Conservation (phyloP, 768 basidiomycete species). For the Podaxis sp. region DNA sequence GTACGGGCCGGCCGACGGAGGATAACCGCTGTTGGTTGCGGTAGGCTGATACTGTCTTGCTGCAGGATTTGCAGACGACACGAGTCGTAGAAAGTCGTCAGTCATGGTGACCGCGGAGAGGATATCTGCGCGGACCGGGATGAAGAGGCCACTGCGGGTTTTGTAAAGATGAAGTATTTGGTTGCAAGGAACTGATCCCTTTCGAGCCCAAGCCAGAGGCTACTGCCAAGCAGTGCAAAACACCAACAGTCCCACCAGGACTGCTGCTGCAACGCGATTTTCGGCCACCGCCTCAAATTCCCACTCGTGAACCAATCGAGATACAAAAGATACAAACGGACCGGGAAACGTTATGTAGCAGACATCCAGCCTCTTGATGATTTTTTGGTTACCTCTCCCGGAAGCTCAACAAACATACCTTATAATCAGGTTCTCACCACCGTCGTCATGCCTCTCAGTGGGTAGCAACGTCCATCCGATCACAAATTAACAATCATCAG, state of each 20-base stretch:
- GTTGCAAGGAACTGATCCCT: neutral
- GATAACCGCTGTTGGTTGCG: constrained; percentile 40
- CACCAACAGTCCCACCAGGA: neutral
- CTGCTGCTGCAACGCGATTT: neutral
- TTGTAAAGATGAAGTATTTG: constrained; percentile 1
- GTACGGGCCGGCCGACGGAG: constrained; percentile 43
- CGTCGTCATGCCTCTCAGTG: neutral
- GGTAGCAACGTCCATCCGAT: neutral
- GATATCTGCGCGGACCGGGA: constrained; percentile 5
- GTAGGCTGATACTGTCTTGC: constrained; percentile 46
- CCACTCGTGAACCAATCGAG: neutral
- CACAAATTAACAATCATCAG: neutral
- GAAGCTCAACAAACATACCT: neutral
- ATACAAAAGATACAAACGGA: neutral
- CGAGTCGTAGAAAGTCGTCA: constrained; percentile 72
- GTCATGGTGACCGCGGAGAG: constrained; percentile 35
- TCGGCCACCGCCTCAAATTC: neutral
- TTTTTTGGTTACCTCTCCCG: no score
- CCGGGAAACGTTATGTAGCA: neutral
- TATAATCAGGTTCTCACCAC: neutral
- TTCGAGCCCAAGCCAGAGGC: neutral
- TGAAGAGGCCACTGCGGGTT: constrained; percentile 3
- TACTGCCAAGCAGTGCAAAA: constrained; percentile 14
- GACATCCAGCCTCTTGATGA: no score
- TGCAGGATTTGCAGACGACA: constrained; percentile 69